Evolutionary conservation across 176 grass and related monocot genomes (phyloP).

Genomic region (Aegilops tauschii): DNA sequence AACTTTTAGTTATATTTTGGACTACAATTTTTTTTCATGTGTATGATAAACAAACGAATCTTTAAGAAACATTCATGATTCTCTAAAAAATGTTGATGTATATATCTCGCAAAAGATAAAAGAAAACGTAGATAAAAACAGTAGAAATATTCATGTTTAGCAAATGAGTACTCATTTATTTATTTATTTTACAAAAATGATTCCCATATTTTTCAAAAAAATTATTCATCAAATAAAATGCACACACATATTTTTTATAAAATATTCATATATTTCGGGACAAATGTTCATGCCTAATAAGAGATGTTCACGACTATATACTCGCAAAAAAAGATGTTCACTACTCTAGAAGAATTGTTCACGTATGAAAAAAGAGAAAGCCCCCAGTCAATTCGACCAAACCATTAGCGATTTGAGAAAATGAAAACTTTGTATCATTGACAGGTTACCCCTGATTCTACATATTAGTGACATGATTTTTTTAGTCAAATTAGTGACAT

Average conservation of each 20-base stretch:
- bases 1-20: no score
- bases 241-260: not conserved
- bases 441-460: not conserved
- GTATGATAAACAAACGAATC: not conserved
- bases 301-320: not conserved
- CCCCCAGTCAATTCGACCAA: not conserved
- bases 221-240: not conserved
- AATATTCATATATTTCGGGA: not conserved
- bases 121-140: not conserved
- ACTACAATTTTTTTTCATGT: not conserved
- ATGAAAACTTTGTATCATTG: not conserved
- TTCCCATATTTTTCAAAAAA: not conserved
- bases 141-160: not conserved
- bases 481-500: no score
- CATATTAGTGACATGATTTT: no score
- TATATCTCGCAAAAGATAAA: not conserved
- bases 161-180: not conserved
- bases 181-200: not conserved
- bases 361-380: no score
- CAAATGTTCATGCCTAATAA: not conserved
- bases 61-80: no score
- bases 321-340: not conserved
- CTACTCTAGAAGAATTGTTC: not conserved
- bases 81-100: not conserved
- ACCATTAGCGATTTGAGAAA: not conserved